phyloP scores from a whole-genome alignment of 2,329 filamentous ascomycete species.

The Aspergillus versicolor region DNA sequence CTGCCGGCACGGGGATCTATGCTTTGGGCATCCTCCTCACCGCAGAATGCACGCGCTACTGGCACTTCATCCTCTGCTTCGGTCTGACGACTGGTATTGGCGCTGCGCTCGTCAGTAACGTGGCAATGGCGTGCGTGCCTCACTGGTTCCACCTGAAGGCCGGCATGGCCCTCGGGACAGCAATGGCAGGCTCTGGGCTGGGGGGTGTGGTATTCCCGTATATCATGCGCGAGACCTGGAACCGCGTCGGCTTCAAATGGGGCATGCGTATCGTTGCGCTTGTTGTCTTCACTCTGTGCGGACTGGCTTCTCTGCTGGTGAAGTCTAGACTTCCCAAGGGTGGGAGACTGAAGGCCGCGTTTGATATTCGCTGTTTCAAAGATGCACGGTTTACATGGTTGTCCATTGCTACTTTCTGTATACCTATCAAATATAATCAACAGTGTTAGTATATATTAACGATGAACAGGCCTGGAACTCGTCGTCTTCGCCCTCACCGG shows the following conservation, averaged over 20 bases:
- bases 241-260: conserved; percentile 40
- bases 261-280: conserved; percentile 40
- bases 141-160: conserved; percentile 44
- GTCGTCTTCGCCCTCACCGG: conserved; percentile 31
- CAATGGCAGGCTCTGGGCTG: conserved; percentile 40
- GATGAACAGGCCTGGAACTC: conserved; percentile 28
- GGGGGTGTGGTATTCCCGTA: conserved; percentile 42
- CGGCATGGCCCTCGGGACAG: conserved; percentile 41
- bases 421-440: conserved; percentile 10
- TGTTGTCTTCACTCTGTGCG: conserved; percentile 33
- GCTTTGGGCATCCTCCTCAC: conserved; percentile 46
- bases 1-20: conserved; percentile 40
- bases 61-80: conserved; percentile 49
- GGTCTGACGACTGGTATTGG: conserved; percentile 38
- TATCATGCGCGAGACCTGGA: conserved; percentile 34
- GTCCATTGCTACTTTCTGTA: conserved; percentile 46
- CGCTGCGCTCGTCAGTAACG: conserved; percentile 39
- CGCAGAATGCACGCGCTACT: conserved; percentile 49
- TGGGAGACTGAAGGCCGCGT: conserved; percentile 28
- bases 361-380: conserved; percentile 46
- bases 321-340: conserved; percentile 37
- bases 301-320: conserved; percentile 35
- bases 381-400: conserved; percentile 47
- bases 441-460: background rate
- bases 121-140: conserved; percentile 38